Conservation (phyloP, 305 asterid genomes). For the Caryopteris hybrid region DNA sequence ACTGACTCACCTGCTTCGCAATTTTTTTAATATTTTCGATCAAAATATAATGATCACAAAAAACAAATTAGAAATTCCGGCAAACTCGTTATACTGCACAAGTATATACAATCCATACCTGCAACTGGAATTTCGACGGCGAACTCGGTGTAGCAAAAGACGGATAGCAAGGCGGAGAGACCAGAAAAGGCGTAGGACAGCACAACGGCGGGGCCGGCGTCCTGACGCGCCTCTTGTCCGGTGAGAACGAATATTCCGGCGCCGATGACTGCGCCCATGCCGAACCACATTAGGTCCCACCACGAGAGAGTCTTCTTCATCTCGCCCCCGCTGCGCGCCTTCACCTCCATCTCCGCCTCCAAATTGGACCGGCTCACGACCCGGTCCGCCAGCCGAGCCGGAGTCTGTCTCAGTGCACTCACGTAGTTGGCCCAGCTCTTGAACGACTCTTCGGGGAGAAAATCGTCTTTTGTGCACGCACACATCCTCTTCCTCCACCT, state of each 20-base stretch:
- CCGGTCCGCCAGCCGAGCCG: constrained; percentile 48
- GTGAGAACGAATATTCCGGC: constrained; percentile 79
- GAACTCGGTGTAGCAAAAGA: constrained; percentile 68
- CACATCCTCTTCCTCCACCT: constrained; percentile 41
- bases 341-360: constrained; percentile 51
- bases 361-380: constrained; percentile 47
- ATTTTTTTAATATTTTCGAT: too few species aligned
- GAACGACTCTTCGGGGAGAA: constrained; percentile 80
- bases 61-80: too few species aligned
- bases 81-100: too few species aligned
- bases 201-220: constrained; percentile 69
- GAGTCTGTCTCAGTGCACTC: constrained; percentile 45
- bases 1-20: too few species aligned
- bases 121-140: constrained; percentile 76
- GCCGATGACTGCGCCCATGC: constrained; percentile 80
- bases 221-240: constrained; percentile 47
- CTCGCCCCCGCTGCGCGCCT: constrained; percentile 46
- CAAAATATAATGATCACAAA: too few species aligned
- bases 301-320: constrained; percentile 68
- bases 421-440: constrained; percentile 59
- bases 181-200: constrained; percentile 57
- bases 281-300: constrained; percentile 87
- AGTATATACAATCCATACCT: constrained; percentile 20
- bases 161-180: constrained; percentile 63
- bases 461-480: constrained; percentile 57